Base-by-base conservation (phyloP, 2,329 filamentous ascomycete species). In the Pyrenophora seminiperda region DNA sequence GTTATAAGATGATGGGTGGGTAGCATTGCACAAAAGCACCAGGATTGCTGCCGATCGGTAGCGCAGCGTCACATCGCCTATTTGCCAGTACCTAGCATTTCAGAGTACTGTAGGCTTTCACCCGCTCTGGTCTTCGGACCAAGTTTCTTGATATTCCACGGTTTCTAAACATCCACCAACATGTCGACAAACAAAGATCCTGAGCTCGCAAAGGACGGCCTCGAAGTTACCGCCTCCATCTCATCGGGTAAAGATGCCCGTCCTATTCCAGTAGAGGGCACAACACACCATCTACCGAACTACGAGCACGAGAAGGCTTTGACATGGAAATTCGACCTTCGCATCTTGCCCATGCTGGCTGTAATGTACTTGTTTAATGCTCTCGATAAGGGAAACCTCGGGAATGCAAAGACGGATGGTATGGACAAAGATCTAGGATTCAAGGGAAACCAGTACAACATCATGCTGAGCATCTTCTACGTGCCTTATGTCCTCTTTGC, bases 401-500 rank as follows among this genome's bases (percentile, higher is more conserved):
- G 75, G 5, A 78, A 77, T 52, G 76, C 76, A 37, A 76, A 77
- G 55, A 78, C 76, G 0, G 74, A 74, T 33, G 68, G 70, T 10
- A 67, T 79, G 54, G 75, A 79, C 44, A 74, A 73, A 18, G 81
- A 85, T 60, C 73, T 90, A 15, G 68, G 81, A 24, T 85, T 91
- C 72, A 78, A 78, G 34, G 69, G 73, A 1, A 79, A 84, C 55
- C 80, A 89, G 66, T 89, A 90, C 74, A 90, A 89, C 66, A 79
- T 84, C 20, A 80, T 90, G 39, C 72, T 90, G 29, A 42, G 59
- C 39, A 84, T 91, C 56, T 91, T 91, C 77, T 91, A 88, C 71
- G 78, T 91, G 5, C 88, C 88, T 0, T 90, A 88, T 66, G 87
- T 90, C 29, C 65, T 91, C 3, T 87, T 85, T 45, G 87, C 85